These are phyloP conservation scores for Ricinus communis DNA, from an alignment of 345 rosid species.

Conservation along the genomic window DNA sequence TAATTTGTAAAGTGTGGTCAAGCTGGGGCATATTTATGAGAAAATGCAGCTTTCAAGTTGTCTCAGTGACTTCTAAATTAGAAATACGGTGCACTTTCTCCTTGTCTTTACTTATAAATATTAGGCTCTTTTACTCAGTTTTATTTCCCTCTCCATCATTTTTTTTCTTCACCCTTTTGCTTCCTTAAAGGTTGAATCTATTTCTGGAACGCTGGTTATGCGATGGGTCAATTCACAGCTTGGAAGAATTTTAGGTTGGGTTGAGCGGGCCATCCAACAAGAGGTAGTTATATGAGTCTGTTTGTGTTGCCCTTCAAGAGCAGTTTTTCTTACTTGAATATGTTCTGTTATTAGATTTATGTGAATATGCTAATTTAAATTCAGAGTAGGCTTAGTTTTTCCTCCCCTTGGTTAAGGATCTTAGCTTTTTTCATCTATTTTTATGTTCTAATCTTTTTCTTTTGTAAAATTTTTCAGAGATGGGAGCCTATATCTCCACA, in stretches of 20 bases:
- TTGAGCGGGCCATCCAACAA: slow-evolving; percentile 88
- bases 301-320: background rate
- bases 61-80: background rate
- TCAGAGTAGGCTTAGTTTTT: background rate
- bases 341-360: background rate
- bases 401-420: background rate
- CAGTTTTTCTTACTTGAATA: background rate
- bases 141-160: background rate
- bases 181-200: slow-evolving; percentile 63
- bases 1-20: background rate
- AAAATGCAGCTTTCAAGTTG: background rate
- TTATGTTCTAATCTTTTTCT: background rate
- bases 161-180: background rate
- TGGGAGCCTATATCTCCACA: slow-evolving; percentile 98
- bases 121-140: background rate
- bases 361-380: background rate
- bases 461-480: slow-evolving; percentile 42
- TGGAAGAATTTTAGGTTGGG: slow-evolving; percentile 86
- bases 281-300: slow-evolving; percentile 51
- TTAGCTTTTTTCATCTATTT: background rate
- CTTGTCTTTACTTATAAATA: background rate
- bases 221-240: slow-evolving; percentile 96
- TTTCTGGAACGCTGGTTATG: slow-evolving; percentile 91
- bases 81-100: background rate
- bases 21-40: background rate